These are phyloP conservation scores for Dujonia santamariae DNA, from an alignment of 1,139 yeast species.

Conservation along the genomic window DNA sequence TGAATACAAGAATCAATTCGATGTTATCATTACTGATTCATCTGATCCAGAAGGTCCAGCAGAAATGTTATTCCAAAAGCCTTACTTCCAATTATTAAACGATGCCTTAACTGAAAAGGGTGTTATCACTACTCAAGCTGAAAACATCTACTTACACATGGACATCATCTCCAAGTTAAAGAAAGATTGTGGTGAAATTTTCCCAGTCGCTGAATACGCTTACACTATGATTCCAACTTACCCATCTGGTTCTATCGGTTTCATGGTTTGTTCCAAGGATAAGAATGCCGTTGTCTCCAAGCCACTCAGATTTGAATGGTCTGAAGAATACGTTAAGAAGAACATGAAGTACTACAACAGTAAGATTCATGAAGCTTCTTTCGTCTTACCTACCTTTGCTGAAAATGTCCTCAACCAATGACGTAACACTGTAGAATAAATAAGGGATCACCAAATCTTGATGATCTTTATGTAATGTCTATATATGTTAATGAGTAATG, in stretches of 20 bases:
- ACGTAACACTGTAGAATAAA: too few relatives aligned
- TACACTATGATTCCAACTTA: constrained; percentile 90
- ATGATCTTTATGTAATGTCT: too few relatives aligned
- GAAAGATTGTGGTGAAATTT: constrained; percentile 70
- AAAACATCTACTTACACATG: constrained; percentile 86
- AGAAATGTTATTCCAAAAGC: constrained; percentile 79
- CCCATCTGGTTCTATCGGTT: constrained; percentile 91
- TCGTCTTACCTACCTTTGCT: constrained; percentile 88
- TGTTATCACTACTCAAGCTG: constrained; percentile 89
- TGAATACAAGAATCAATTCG: constrained; percentile 68
- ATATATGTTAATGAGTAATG: too few relatives aligned
- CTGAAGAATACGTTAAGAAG: constrained; percentile 58
- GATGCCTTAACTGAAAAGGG: constrained; percentile 84
- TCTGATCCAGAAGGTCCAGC: constrained; percentile 99
- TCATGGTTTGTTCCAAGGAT: constrained; percentile 89
- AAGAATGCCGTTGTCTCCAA: constrained; percentile 54
- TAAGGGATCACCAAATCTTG: too few relatives aligned
- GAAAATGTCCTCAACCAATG: constrained; percentile 31
- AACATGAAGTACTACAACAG: constrained; percentile 77
- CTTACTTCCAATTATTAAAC: constrained; percentile 75
- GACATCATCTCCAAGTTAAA: constrained; percentile 73
- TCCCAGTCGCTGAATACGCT: constrained; percentile 86
- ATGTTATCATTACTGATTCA: constrained; percentile 90
- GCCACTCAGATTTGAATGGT: constrained; percentile 64
- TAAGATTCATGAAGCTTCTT: constrained; percentile 78